Evolutionary conservation across 192 early-diverging fungal genomes (phyloP), one percentile per base, ranked within the genome.

Genomic region (Linnemannia zychae): DNA sequence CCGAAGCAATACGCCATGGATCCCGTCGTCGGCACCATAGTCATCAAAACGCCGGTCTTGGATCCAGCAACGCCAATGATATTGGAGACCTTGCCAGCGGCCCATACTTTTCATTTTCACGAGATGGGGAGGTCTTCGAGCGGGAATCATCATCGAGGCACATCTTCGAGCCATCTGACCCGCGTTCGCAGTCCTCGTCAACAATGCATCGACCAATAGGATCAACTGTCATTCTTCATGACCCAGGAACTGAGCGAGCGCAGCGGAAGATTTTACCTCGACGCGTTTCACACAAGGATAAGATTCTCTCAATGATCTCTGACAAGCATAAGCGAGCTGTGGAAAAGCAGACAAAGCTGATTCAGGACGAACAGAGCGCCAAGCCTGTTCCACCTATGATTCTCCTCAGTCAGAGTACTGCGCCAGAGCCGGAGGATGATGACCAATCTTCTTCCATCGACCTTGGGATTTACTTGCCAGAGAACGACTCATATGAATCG

Each of bases 351-450:
- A 67, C 71, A 48, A 78, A 71, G 60, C 74, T 33, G 40, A 71
- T 77, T 17, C 67, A 75, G 22, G 76, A 78, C 17, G 70, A 72
- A 16, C 71, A 84, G n/a, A 84, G 22, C 38, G 52, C 71, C 31
- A 79, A 78, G 37, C 77, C 82, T 0, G 73, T 78, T 3, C 82
- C 82, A 44, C 82, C 82, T 7, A 84, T 84, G 82, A 84, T 84
- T 75, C 72, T 84, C 12, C 82, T 84, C n/a, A 84, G 82, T 72
- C 82, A 84, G n/a, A 84, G 82, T 48, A 65, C 77, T 1, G 74
- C 74, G 0, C 66, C 69, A 7, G 67, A 75, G 52, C 24, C n/a
- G 3, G 82, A 75, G 4, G 77, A 60, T 15, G 40, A 67, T 3
- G 68, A 76, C 9, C 57, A 31, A 28, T 9, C 28, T 24, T 60